phyloP scores from a whole-genome alignment of 441 rosid species.

The Syzygium syzygioides region DNA sequence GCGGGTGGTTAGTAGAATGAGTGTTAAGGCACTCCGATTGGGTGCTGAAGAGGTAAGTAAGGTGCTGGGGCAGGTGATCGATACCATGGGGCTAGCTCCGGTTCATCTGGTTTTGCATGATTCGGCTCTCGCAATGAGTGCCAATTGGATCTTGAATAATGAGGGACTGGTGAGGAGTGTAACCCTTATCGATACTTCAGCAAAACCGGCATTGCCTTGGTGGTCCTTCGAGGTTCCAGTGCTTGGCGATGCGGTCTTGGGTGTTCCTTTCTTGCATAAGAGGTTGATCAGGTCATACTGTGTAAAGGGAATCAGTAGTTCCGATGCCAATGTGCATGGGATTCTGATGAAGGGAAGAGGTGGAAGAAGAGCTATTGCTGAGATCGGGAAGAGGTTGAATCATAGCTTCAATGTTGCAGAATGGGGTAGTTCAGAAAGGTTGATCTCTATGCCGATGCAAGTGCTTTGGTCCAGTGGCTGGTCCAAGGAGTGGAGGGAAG shows the following conservation, averaged over 20 bases:
- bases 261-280: conserved; percentile 38
- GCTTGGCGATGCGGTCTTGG: conserved; percentile 49
- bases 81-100: conserved; percentile 67
- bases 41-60: conserved; percentile 66
- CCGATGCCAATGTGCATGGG: conserved; percentile 60
- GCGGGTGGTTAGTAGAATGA: conserved; percentile 33
- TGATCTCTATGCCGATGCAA: conserved; percentile 62
- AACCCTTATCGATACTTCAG: conserved; percentile 64
- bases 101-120: conserved; percentile 91
- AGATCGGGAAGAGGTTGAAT: conserved; percentile 56
- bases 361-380: conserved; percentile 58
- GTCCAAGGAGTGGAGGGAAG: conserved; percentile 65
- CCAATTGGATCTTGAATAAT: conserved; percentile 69
- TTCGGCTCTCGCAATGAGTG: conserved; percentile 66
- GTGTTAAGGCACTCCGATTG: conserved; percentile 44
- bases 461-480: conserved; percentile 71
- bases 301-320: conserved; percentile 37
- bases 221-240: conserved; percentile 54
- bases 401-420: conserved; percentile 64
- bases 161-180: conserved; percentile 50
- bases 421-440: conserved; percentile 58
- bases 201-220: conserved; percentile 61
- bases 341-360: conserved; percentile 64
- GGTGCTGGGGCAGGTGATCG: conserved; percentile 67
- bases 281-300: conserved; percentile 55